A percentile compares a stretch with the other conserved stretches of the same genome.
phyloP scores from a whole-genome alignment of 495 filamentous ascomycete species.

The Trichoderma parareesei region DNA sequence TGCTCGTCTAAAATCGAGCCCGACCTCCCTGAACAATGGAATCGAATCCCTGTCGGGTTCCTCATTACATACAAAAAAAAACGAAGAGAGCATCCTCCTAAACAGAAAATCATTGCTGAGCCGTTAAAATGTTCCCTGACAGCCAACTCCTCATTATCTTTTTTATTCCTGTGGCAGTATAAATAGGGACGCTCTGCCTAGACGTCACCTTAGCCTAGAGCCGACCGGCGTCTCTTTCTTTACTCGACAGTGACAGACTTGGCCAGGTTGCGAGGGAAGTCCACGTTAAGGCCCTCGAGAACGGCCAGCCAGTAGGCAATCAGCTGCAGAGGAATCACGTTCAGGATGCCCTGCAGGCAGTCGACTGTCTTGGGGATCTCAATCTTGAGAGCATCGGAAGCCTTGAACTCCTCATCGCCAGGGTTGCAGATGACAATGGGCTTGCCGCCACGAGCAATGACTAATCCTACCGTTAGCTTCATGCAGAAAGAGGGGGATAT shows the following conservation, averaged over 20 bases:
- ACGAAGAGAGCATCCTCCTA: not conserved
- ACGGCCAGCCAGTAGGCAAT: slow-evolving; percentile 99
- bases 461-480: slow-evolving; percentile 30
- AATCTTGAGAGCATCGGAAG: slow-evolving; percentile 87
- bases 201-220: not conserved
- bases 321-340: slow-evolving; percentile 94
- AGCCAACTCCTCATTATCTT: slow-evolving; percentile 8
- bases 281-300: slow-evolving; percentile 88
- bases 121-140: slow-evolving; percentile 2
- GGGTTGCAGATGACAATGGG: slow-evolving; percentile 98
- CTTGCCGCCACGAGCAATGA: slow-evolving; percentile 86
- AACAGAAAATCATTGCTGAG: not conserved
- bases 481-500: not conserved
- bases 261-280: slow-evolving; percentile 94
- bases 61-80: slow-evolving; percentile 3
- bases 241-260: slow-evolving; percentile 99
- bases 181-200: not conserved
- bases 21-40: not conserved
- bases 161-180: not conserved
- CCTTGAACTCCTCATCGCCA: slow-evolving; percentile 78
- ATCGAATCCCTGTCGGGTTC: not conserved
- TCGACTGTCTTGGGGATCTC: slow-evolving; percentile 95
- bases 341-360: slow-evolving; percentile 88
- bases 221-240: slow-evolving; percentile 24
- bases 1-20: not conserved